These are phyloP conservation scores for Cucumis cinereus DNA, from an alignment of 306 rosid genomes.

Conservation along the genomic window DNA sequence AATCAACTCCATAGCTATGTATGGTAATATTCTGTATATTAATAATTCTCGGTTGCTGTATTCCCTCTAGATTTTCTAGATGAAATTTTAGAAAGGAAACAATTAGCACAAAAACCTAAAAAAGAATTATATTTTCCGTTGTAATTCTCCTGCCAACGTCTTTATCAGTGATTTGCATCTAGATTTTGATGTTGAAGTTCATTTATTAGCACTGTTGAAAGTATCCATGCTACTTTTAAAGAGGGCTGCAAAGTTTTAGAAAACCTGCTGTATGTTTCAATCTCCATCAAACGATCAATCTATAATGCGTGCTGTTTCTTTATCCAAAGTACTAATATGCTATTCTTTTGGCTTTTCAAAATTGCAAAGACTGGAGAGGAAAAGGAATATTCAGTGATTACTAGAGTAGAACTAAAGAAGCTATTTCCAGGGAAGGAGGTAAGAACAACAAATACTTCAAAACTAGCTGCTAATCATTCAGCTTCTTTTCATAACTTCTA, in stretches of 20 bases:
- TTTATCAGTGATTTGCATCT: not conserved
- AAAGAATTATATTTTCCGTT: not conserved
- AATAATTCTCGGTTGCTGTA: not conserved
- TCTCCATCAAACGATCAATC: not conserved
- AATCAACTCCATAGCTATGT: no score
- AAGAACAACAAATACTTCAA: constrained; percentile 14
- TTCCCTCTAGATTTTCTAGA: not conserved
- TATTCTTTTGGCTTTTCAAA: constrained; percentile 14
- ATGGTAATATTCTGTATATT: not conserved
- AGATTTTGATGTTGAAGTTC: not conserved
- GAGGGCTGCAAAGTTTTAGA: not conserved
- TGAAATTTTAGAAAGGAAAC: not conserved
- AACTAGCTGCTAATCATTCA: not conserved
- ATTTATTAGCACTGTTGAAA: not conserved
- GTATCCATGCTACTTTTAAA: not conserved
- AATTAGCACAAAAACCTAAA: not conserved
- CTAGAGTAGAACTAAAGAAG: constrained; percentile 72
- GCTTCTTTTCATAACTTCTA: not conserved
- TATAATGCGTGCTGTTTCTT: not conserved
- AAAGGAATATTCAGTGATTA: constrained; percentile 43
- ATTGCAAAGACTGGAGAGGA: constrained; percentile 68
- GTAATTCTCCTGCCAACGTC: not conserved
- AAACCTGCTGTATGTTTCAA: not conserved
- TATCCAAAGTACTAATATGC: not conserved
- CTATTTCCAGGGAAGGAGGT: constrained; percentile 77